phyloP scores from a whole-genome alignment of 176 grass and related monocot genomes.

The Stipa capillata region DNA sequence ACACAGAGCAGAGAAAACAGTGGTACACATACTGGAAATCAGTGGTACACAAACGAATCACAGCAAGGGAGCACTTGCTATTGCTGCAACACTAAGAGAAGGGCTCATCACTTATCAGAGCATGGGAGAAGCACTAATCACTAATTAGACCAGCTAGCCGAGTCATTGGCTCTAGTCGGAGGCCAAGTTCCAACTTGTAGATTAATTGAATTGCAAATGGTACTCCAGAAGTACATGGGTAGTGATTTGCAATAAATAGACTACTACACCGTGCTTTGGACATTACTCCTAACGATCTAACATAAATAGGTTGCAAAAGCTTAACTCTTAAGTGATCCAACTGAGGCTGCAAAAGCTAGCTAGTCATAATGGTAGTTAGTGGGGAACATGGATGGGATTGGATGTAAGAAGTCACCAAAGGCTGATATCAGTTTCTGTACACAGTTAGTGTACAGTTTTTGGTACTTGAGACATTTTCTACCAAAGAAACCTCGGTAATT shows the following conservation, averaged over 20 bases:
- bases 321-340: background rate
- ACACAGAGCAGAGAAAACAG: background rate
- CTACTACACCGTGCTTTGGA: background rate
- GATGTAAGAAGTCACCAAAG: background rate
- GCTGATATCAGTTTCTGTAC: background rate
- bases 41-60: background rate
- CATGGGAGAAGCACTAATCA: background rate
- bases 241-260: background rate
- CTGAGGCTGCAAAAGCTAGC: background rate
- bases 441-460: background rate
- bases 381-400: background rate
- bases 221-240: conserved; percentile 4
- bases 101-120: background rate
- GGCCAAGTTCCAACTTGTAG: background rate
- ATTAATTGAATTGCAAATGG: background rate
- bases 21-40: background rate
- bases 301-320: background rate
- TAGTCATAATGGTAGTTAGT: background rate
- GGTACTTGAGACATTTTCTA: background rate
- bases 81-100: background rate
- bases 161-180: background rate
- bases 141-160: background rate
- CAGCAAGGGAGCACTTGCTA: background rate
- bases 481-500: background rate
- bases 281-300: background rate